A percentile compares a stretch with the other conserved stretches of the same genome.
These are phyloP conservation scores for Penicillium canariense DNA, from an alignment of 495 filamentous ascomycete genomes.

Conservation along the genomic window DNA sequence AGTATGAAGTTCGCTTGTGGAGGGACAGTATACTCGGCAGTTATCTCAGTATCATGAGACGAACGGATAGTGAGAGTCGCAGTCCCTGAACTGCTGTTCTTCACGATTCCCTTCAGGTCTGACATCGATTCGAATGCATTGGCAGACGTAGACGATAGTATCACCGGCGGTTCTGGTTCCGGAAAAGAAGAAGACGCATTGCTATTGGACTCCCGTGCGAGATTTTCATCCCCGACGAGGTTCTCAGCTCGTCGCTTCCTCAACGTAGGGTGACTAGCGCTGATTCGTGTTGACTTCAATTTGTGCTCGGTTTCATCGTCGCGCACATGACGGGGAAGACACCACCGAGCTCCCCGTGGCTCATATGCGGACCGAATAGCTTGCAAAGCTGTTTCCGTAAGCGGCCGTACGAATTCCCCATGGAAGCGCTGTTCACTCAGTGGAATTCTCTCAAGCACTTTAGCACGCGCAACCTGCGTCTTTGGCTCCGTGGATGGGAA, in stretches of 20 bases:
- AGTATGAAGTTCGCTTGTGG: constrained; percentile 53
- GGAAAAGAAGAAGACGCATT: background rate
- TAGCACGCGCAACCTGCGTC: constrained; percentile 34
- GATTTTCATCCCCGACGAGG: background rate
- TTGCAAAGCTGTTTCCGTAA: constrained; percentile 26
- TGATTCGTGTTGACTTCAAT: background rate
- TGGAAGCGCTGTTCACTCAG: constrained; percentile 31
- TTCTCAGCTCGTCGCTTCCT: constrained; percentile 16
- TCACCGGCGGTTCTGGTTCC: constrained; percentile 25
- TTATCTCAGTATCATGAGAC: constrained; percentile 3
- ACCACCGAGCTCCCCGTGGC: constrained; percentile 34
- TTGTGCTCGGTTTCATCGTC: constrained; percentile 7
- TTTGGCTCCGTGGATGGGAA: constrained; percentile 46
- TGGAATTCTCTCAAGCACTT: constrained; percentile 33
- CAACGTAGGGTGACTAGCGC: background rate
- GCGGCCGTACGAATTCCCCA: constrained; percentile 25
- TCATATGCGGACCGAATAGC: constrained; percentile 26
- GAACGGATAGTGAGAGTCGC: constrained; percentile 23
- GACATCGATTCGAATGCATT: constrained; percentile 30
- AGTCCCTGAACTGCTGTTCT: constrained; percentile 32
- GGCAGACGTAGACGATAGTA: constrained; percentile 32
- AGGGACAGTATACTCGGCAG: constrained; percentile 41
- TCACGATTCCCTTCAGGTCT: constrained; percentile 34
- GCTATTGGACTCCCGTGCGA: background rate
- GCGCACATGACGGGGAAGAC: constrained; percentile 28